Evolutionary conservation across 371 early-diverging fungal genomes (phyloP), one percentile per base, ranked within the genome.

Genomic region (Neoconidiobolus thromboides): DNA sequence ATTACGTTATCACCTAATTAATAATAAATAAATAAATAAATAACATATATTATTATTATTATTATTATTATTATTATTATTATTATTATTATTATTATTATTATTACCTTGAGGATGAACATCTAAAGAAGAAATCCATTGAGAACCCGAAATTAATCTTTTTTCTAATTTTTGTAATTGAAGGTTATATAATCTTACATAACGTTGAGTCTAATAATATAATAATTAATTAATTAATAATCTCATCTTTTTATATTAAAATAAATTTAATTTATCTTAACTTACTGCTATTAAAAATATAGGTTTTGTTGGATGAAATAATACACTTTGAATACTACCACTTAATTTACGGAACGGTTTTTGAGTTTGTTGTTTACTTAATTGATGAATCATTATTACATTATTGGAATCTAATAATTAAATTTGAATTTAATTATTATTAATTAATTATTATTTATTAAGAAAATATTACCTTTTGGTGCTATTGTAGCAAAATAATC

Each of bases 71-170:
- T 26, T 26, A 26, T 26, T 26, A 26, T 26, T 26, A 26, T 26
- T 26, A 26, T 26, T 26, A 26, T 26, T 26, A 26, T 26, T 26
- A 26, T 26, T 26, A 26, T 26, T 26, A 26, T 26, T 26, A 26
- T 26, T 26, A 26, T 26, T 26, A 26, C 89, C 79, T 60, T 79
- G 82, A 37, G 96, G 93, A 67, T 97, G 98, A 50, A 95, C 70
- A 68, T 89, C 92, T 67, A 97, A 75, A 65, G 83, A 83, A 1
- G 96, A 95, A 58, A 96, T 88, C 96, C 94, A 95, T 70, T 87
- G 84, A 58, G 81, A 83, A 26, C 87, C 83, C 0, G 93, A 77
- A 63, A 76, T 75, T 58, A 96, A 77, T 26, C 83, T 89, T 71
- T 85, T 86, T 61, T 81, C 67, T 50, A 89, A 73, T 61, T 82